Conservation (phyloP, 108 stramenopile species). For the Conticribra weissflogii region DNA sequence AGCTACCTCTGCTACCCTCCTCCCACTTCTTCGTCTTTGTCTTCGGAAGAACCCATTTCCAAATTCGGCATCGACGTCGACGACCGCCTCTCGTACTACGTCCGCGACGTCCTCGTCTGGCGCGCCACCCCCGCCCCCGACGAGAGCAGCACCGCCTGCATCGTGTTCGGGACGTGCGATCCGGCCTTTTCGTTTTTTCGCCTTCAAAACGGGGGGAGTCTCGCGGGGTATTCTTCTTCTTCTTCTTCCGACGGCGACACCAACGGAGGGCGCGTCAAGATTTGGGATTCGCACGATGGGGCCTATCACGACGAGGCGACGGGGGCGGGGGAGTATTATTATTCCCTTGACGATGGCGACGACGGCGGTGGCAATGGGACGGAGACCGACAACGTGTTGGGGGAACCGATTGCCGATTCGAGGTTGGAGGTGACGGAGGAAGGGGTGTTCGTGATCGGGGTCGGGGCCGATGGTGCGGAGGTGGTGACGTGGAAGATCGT, state of each 20-base stretch:
- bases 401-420: neutral
- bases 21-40: too few species aligned
- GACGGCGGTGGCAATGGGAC: too few species aligned
- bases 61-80: neutral
- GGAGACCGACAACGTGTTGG: neutral
- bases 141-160: neutral
- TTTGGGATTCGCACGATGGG: neutral
- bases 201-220: neutral
- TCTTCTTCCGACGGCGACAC: neutral
- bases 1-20: neutral
- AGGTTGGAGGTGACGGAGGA: neutral
- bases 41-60: neutral
- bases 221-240: neutral
- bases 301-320: neutral
- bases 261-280: neutral
- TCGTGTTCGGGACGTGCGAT: neutral
- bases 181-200: neutral
- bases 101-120: neutral
- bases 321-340: too few species aligned
- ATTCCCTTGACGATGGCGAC: neutral
- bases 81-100: neutral
- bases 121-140: too few species aligned
- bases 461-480: too few species aligned
- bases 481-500: constrained; percentile 35
- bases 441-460: constrained; percentile 12